A percentile compares a stretch with the other conserved stretches of the same genome.
These are phyloP conservation scores for Fusarium subtropicale DNA, from an alignment of 2,329 filamentous ascomycete genomes.

Conservation along the genomic window DNA sequence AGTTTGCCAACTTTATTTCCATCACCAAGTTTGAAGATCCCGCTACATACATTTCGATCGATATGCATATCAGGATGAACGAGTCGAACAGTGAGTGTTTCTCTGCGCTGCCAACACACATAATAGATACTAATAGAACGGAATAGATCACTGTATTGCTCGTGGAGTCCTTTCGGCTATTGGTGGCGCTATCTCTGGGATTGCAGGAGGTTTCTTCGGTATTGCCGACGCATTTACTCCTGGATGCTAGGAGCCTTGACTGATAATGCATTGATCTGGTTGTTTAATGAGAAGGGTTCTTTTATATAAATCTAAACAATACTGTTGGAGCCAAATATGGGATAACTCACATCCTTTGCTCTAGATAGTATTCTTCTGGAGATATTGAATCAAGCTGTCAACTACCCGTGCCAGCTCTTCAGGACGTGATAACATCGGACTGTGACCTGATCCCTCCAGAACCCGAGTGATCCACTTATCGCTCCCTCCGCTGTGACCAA, in stretches of 20 bases:
- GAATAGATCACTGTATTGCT: not conserved
- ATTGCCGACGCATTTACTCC: constrained; percentile 1
- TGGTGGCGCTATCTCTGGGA: not conserved
- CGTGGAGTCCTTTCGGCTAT: not conserved
- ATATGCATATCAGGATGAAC: not conserved
- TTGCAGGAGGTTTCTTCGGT: constrained; percentile 41
- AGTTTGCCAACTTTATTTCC: not conserved
- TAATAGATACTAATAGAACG: not conserved
- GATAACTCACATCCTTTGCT: no score
- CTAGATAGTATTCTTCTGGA: no score
- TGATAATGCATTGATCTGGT: no score
- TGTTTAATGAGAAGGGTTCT: no score
- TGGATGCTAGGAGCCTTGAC: not conserved
- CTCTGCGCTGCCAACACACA: rapidly evolving
- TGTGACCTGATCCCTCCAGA: no score
- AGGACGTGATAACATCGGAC: no score
- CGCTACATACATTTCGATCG: not conserved
- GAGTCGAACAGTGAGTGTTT: not conserved
- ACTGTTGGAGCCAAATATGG: no score
- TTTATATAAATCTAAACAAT: no score
- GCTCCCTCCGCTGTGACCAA: no score
- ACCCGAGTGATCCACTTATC: no score
- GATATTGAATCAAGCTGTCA: no score
- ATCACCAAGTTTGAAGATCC: not conserved
- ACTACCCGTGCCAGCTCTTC: no score